Conservation (phyloP, 2,329 filamentous ascomycete species). For the Geosmithia morbida region DNA sequence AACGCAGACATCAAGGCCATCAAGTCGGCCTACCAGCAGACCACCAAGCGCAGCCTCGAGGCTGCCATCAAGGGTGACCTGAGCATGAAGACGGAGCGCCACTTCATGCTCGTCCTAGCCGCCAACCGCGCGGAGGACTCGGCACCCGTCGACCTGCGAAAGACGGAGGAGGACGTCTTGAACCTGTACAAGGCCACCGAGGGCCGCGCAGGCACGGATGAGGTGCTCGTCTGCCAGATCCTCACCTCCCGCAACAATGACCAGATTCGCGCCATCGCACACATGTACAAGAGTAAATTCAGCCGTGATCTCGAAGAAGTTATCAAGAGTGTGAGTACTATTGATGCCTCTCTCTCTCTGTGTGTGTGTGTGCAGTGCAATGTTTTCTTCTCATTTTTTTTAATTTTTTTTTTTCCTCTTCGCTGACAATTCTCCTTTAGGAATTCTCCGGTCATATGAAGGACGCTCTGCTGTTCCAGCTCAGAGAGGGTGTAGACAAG, state of each 20-base stretch:
- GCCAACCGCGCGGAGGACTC: conserved; percentile 67
- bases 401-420: not conserved
- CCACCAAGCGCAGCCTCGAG: conserved; percentile 53
- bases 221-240: conserved; percentile 65
- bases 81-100: conserved; percentile 69
- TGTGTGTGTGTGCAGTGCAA: conserved; percentile 1
- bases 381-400: conserved; percentile 8
- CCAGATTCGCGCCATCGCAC: conserved; percentile 69
- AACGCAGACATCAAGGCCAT: conserved; percentile 86
- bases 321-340: conserved; percentile 43
- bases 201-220: conserved; percentile 57
- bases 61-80: conserved; percentile 63
- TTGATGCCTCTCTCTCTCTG: no score
- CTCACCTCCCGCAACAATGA: conserved; percentile 62
- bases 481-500: conserved; percentile 64
- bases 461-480: conserved; percentile 64
- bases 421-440: conserved; percentile 16
- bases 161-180: conserved; percentile 62
- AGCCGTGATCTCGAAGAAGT: conserved; percentile 55
- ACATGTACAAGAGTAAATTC: conserved; percentile 62
- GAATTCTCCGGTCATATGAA: conserved; percentile 92
- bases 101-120: conserved; percentile 71
- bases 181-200: conserved; percentile 67
- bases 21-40: conserved; percentile 60
- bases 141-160: conserved; percentile 54